Percentiles rank a stretch among this genome's conserved stretches.
Conservation (phyloP, 2,329 filamentous ascomycete species). For the Fusarium protoensiforme region DNA sequence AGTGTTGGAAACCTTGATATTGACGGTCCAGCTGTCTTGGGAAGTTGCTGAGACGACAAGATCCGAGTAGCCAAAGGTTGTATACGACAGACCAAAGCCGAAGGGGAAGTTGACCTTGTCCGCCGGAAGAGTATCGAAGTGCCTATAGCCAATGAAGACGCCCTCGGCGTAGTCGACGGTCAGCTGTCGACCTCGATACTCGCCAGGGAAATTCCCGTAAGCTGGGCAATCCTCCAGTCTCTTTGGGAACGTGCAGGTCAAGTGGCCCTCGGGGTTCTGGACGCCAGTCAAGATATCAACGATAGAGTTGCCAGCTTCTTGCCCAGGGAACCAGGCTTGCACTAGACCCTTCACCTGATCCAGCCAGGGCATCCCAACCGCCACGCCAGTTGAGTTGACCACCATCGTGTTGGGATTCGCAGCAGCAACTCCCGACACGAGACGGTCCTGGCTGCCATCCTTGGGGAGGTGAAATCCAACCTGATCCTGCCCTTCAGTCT, state of each 20-base stretch:
- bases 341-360: slow-evolving; percentile 65
- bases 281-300: slow-evolving; percentile 72
- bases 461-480: neutral
- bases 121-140: slow-evolving; percentile 64
- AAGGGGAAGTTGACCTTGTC: slow-evolving; percentile 24
- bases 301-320: slow-evolving; percentile 71
- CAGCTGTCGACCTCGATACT: slow-evolving; percentile 55
- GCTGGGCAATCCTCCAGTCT: slow-evolving; percentile 70
- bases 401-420: slow-evolving; percentile 68
- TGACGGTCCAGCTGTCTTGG: slow-evolving; percentile 43
- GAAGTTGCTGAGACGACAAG: neutral
- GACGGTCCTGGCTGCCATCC: slow-evolving; percentile 5
- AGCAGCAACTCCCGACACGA: slow-evolving; percentile 65
- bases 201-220: slow-evolving; percentile 67
- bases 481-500: slow-evolving; percentile 25
- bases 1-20: slow-evolving; percentile 66
- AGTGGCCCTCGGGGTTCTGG: slow-evolving; percentile 63
- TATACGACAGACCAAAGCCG: slow-evolving; percentile 24
- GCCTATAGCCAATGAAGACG: slow-evolving; percentile 74
- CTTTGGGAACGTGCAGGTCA: slow-evolving; percentile 69
- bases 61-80: slow-evolving; percentile 44
- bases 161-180: slow-evolving; percentile 73
- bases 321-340: slow-evolving; percentile 53
- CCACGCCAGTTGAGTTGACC: slow-evolving; percentile 71
- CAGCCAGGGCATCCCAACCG: slow-evolving; percentile 66